Evolutionary conservation across 805 yeast genomes (phyloP).

Genomic region (Kodamaea kakaduensis): DNA sequence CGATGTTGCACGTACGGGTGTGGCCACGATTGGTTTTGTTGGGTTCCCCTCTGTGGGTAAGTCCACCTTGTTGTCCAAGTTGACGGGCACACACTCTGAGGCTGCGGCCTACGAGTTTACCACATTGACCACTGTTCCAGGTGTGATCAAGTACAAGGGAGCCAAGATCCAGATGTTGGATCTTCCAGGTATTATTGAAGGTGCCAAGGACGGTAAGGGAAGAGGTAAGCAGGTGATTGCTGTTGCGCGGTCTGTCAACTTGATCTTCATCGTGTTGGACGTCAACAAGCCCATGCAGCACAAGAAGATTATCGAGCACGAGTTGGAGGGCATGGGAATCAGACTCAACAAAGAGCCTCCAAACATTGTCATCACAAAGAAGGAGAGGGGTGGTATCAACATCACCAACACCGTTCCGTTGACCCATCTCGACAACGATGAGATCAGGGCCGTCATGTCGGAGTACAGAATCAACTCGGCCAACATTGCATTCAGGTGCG

Average conservation of each 20-base stretch:
- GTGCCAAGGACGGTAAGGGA: conserved; percentile 90
- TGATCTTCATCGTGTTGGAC: conserved; percentile 89
- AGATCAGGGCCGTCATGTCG: conserved; percentile 90
- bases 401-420: conserved; percentile 91
- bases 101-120: conserved; percentile 99
- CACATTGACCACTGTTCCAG: conserved; percentile 95
- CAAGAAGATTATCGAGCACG: conserved; percentile 89
- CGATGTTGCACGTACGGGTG: conserved; percentile 99
- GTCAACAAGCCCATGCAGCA: conserved; percentile 95
- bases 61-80: conserved; percentile 76
- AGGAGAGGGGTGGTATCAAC: conserved; percentile 93
- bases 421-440: conserved; percentile 88
- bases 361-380: conserved; percentile 83
- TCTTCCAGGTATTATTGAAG: conserved; percentile 86
- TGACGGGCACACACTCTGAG: conserved; percentile 95
- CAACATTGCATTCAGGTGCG: conserved; percentile 93
- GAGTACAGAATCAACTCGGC: conserved; percentile 96
- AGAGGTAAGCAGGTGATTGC: conserved; percentile 97
- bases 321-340: conserved; percentile 96
- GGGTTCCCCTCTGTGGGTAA: conserved; percentile 98
- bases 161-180: conserved; percentile 96
- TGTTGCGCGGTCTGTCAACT: conserved; percentile 95
- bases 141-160: conserved; percentile 92
- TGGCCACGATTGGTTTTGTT: conserved; percentile 93
- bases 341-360: conserved; percentile 91